These are phyloP conservation scores for Teunomyces stri DNA, from an alignment of 805 yeast species.

Conservation along the genomic window DNA sequence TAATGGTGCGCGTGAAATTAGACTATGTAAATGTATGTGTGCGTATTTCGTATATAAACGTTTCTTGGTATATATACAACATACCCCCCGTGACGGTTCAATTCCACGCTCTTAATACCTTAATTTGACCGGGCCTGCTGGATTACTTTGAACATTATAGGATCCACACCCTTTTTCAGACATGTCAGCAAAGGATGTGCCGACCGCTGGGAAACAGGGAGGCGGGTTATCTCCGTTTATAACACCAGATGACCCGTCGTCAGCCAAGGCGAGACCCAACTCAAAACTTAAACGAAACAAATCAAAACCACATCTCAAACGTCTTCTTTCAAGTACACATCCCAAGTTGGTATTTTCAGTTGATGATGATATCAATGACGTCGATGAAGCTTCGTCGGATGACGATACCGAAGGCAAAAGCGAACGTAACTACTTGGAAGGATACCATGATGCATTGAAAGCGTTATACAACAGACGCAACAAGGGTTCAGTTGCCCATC, in stretches of 20 bases:
- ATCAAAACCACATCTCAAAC: slow-evolving; percentile 32
- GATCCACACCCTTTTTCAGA: slow-evolving; percentile 1
- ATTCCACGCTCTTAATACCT: too few relatives aligned
- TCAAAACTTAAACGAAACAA: slow-evolving; percentile 16
- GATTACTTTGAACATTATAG: too few relatives aligned
- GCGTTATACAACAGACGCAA: slow-evolving; percentile 25
- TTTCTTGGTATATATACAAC: too few relatives aligned
- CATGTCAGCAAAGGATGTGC: neutral
- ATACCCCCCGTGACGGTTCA: too few relatives aligned
- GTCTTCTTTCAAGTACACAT: slow-evolving; percentile 17
- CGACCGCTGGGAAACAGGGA: neutral
- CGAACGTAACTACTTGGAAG: slow-evolving; percentile 56
- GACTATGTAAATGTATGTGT: too few relatives aligned
- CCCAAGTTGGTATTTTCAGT: slow-evolving; percentile 60
- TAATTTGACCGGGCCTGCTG: too few relatives aligned
- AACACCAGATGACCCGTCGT: slow-evolving; percentile 2
- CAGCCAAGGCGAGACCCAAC: neutral
- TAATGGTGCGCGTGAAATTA: neutral
- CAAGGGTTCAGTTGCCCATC: neutral
- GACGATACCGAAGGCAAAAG: slow-evolving; percentile 22
- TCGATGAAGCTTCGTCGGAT: slow-evolving; percentile 45
- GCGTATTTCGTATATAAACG: too few relatives aligned
- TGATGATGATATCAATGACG: slow-evolving; percentile 76
- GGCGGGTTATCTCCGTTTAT: neutral
- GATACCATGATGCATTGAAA: slow-evolving; percentile 67